phyloP scores from a whole-genome alignment of 2,329 filamentous ascomycete species.

The Aspergillus fijiensis region DNA sequence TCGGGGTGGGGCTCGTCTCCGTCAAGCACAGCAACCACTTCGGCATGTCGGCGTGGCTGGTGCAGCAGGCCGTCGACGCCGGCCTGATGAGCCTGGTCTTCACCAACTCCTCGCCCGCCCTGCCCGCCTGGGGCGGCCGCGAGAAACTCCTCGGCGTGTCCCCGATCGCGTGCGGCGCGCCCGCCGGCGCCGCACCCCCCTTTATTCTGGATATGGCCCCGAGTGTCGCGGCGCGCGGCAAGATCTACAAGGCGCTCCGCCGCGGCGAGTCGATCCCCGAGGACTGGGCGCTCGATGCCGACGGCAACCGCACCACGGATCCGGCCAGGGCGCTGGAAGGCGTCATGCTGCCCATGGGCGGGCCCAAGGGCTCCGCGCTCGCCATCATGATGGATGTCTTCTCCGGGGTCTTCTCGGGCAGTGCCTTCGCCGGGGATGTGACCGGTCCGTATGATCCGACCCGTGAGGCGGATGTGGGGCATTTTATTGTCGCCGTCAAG shows the following conservation, averaged over 20 bases:
- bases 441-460: constrained; percentile 73
- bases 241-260: constrained; percentile 47
- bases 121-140: constrained; percentile 69
- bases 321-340: constrained; percentile 69
- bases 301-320: constrained; percentile 70
- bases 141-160: constrained; percentile 71
- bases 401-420: constrained; percentile 72
- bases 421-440: constrained; percentile 75
- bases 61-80: constrained; percentile 72
- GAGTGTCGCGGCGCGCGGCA: constrained; percentile 46
- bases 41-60: constrained; percentile 79
- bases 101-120: constrained; percentile 69
- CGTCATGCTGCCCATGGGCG: constrained; percentile 84
- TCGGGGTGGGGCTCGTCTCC: constrained; percentile 72
- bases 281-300: constrained; percentile 71
- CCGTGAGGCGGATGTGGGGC: constrained; percentile 68
- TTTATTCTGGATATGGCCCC: constrained; percentile 58
- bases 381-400: constrained; percentile 89
- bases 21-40: constrained; percentile 79
- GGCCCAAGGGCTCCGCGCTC: constrained; percentile 75
- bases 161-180: constrained; percentile 73
- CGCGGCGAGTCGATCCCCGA: constrained; percentile 44
- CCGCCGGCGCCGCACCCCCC: constrained; percentile 57
- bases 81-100: constrained; percentile 70
- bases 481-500: constrained; percentile 70